Evolutionary conservation across 306 rosid genomes (phyloP), one percentile per base, ranked within the genome.

Genomic region (Dryas alaskensis): DNA sequence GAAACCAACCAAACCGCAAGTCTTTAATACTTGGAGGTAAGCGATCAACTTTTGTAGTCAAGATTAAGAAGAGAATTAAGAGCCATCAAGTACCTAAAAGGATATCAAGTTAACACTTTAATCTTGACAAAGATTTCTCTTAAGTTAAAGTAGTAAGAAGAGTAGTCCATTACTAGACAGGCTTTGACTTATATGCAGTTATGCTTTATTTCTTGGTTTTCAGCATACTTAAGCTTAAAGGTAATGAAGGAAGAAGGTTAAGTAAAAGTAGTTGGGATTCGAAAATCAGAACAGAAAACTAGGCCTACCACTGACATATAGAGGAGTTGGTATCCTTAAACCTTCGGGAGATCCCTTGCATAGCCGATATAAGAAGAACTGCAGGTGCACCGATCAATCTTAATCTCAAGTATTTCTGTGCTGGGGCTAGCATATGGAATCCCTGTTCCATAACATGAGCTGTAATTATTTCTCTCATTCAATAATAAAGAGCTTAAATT

Each of bases 291-390:
- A 31, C 37, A 31, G 0, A 31, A 22, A 31, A 31, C 37, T 31
- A 31, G 37, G 69, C 86, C 6, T 88, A 95, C 99, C 82, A 62
- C 88, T 90, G 79, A 90, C 96, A 82, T 87, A 95, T 76, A 95
- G 78, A 70, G 99, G 99, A 76, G 99, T 95, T 95, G 13, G 99
- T 90, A 85, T 95, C 99, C 83, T 95, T 95, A 75, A 95, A 92
- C 40, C 99, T 98, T 83, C 99, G 71, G 73, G 88, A 95, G 75
- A 95, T 88, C 73, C 98, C 99, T 84, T 95, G 99, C 96, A 92
- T 95, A 27, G 99, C 99, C 77, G 92, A 80, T n/a, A 96, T 89
- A 25, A 95, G 97, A 88, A 95, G 99, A 81, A 92, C 98, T 10
- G 99, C 99, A 50, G 99, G 99, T 70, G 99, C 96, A 78, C 99